A percentile compares a stretch with the other conserved stretches of the same genome.
phyloP scores from a whole-genome alignment of 2,329 filamentous ascomycete species.

The Ophiostoma ips region DNA sequence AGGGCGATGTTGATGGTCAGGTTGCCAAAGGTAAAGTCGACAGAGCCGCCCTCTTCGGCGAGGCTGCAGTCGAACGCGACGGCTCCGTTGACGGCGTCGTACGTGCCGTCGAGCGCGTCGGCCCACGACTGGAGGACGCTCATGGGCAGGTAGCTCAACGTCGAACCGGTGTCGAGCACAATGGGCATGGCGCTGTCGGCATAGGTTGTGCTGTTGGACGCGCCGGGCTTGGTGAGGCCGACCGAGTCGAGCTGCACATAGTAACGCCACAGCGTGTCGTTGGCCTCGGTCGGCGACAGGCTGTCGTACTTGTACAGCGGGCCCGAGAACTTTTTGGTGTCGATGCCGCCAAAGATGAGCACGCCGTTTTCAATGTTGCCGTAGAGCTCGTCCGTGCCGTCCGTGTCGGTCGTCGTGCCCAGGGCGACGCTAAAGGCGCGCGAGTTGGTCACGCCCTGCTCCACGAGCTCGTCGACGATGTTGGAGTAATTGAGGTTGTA shows the following conservation, averaged over 20 bases:
- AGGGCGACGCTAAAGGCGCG: conserved; percentile 22
- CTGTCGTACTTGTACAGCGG: conserved; percentile 19
- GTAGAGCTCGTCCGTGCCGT: conserved; percentile 8
- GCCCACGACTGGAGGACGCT: conserved; percentile 34
- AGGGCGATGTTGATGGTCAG: conserved; percentile 25
- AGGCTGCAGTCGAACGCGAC: conserved; percentile 17
- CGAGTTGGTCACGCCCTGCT: conserved; percentile 32
- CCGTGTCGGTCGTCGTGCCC: conserved; percentile 13
- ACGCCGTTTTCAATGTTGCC: conserved; percentile 15
- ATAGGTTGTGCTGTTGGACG: conserved; percentile 1
- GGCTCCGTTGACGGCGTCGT: conserved; percentile 21
- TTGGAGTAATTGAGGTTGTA: conserved; percentile 26
- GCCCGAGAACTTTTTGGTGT: conserved; percentile 31
- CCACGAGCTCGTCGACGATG: conserved; percentile 30
- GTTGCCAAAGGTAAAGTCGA: conserved; percentile 27
- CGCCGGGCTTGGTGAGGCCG: conserved; percentile 20
- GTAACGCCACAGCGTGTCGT: conserved; percentile 20
- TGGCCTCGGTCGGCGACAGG: conserved; percentile 17
- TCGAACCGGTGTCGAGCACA: conserved; percentile 54
- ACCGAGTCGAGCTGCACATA: conserved; percentile 28
- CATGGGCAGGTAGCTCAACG: conserved; percentile 51
- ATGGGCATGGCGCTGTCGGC: conserved; percentile 24
- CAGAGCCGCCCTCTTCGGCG: conserved; percentile 19
- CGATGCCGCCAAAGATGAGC: conserved; percentile 31
- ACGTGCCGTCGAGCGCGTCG: conserved; percentile 25